Evolutionary conservation across 768 basidiomycete species (phyloP).

Genomic region (Hygrophoropsis aurantiaca): DNA sequence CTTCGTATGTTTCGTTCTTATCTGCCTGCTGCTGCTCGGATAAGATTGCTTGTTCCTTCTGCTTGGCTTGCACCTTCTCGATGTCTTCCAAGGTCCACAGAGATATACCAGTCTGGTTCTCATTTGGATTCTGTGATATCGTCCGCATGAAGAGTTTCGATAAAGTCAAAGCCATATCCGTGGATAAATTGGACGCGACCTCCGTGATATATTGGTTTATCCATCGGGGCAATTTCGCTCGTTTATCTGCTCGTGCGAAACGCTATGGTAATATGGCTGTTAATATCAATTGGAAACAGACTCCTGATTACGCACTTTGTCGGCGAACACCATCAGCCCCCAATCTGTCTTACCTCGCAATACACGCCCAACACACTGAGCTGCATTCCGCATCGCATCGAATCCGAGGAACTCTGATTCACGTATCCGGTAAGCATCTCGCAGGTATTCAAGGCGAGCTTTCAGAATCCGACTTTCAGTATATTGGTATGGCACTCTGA

Average conservation of each 20-base stretch:
- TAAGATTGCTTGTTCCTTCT: conserved; percentile 61
- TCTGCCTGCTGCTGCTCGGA: conserved; percentile 35
- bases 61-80: conserved; percentile 80
- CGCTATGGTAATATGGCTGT: conserved; percentile 49
- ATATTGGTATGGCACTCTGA: conserved; percentile 93
- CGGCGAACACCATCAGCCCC: conserved; percentile 99
- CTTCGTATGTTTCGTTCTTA: conserved; percentile 32
- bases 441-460: conserved; percentile 93
- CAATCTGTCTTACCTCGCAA: conserved; percentile 98
- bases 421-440: conserved; percentile 97
- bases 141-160: conserved; percentile 96
- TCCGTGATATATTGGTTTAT: conserved; percentile 99
- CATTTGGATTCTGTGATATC: conserved; percentile 98
- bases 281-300: neutral
- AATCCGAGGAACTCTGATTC: conserved; percentile 99
- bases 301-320: conserved; percentile 65
- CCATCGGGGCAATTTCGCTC: conserved; percentile 96
- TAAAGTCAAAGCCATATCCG: conserved; percentile 93
- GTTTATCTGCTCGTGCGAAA: conserved; percentile 89
- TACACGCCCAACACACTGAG: conserved; percentile 97
- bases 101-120: conserved; percentile 92
- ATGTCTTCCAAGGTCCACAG: conserved; percentile 95
- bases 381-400: conserved; percentile 99
- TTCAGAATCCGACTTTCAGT: conserved; percentile 97
- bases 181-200: conserved; percentile 94